phyloP scores from a whole-genome alignment of 768 basidiomycete genomes.

The Phanerochaete carnosa region DNA sequence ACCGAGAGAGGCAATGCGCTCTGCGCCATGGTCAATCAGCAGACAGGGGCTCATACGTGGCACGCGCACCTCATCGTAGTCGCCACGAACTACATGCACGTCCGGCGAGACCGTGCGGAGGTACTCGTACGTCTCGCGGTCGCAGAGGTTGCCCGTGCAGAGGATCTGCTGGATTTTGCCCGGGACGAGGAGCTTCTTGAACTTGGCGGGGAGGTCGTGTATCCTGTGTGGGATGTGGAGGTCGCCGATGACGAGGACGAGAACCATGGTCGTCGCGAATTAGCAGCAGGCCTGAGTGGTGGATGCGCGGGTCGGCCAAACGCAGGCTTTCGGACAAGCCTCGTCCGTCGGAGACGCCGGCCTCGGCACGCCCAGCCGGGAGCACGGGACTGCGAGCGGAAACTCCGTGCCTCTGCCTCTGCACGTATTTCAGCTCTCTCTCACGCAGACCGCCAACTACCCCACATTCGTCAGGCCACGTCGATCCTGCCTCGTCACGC shows the following conservation, averaged over 20 bases:
- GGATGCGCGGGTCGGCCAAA: not conserved
- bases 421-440: conserved; percentile 3
- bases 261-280: conserved; percentile 56
- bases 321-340: not conserved
- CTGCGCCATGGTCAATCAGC: conserved; percentile 36
- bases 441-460: conserved; percentile 1
- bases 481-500: not conserved
- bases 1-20: conserved; percentile 75
- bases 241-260: conserved; percentile 96
- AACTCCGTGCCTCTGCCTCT: not conserved
- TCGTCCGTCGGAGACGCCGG: conserved; percentile 1
- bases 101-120: conserved; percentile 91
- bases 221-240: conserved; percentile 90
- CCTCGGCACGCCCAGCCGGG: conserved; percentile 1
- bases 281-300: not conserved
- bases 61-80: conserved; percentile 85
- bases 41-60: not conserved
- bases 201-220: conserved; percentile 92
- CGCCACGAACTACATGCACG: conserved; percentile 88
- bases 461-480: not conserved
- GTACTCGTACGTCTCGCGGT: conserved; percentile 97
- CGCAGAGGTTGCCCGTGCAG: conserved; percentile 96
- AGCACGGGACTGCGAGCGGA: not conserved
- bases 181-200: conserved; percentile 85
- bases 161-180: conserved; percentile 98